A percentile compares a stretch with the other conserved stretches of the same genome.
Conservation (phyloP, 768 basidiomycete species). For the Basidioascus undulatus region DNA sequence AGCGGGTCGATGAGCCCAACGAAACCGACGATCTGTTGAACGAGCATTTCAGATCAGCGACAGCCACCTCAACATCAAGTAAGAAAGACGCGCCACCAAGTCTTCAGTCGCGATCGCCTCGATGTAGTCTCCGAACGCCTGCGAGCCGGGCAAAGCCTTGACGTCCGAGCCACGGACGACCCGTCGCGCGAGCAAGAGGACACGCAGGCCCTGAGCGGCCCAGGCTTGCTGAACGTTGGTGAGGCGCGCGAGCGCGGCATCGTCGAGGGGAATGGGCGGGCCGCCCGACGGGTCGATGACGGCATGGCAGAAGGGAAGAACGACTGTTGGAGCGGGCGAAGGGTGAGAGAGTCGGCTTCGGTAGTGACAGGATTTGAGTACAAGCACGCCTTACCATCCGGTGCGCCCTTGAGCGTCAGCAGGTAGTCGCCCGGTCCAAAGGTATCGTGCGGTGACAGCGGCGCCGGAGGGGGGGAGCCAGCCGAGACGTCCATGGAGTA, state of each 20-base stretch:
- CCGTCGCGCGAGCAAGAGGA: conserved; percentile 38
- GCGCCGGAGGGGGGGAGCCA: conserved; percentile 5
- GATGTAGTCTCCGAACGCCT: conserved; percentile 16
- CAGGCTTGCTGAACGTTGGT: conserved; percentile 22
- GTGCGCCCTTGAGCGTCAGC: conserved; percentile 35
- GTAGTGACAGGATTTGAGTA: conserved; percentile 1
- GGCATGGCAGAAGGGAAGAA: conserved; percentile 20
- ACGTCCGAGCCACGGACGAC: no score
- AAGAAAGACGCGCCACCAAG: no score
- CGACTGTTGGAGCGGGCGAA: conserved; percentile 12
- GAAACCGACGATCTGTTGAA: conserved; percentile 33
- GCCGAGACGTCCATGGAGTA: conserved; percentile 7
- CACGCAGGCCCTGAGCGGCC: conserved; percentile 34
- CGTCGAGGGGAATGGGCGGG: conserved; percentile 17
- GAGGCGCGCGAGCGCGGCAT: conserved; percentile 7
- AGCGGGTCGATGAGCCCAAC: conserved; percentile 39
- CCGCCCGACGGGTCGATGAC: conserved; percentile 22
- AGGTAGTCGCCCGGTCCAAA: conserved; percentile 13
- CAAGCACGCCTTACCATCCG: conserved; percentile 24
- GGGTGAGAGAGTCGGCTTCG: background rate
- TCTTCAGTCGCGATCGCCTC: no score
- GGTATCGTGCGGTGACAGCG: conserved; percentile 6
- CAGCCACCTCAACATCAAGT: no score
- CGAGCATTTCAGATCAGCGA: no score
- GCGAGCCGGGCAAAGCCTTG: no score